phyloP scores from a whole-genome alignment of 2,329 filamentous ascomycete genomes.

The Claviceps maximensis region DNA sequence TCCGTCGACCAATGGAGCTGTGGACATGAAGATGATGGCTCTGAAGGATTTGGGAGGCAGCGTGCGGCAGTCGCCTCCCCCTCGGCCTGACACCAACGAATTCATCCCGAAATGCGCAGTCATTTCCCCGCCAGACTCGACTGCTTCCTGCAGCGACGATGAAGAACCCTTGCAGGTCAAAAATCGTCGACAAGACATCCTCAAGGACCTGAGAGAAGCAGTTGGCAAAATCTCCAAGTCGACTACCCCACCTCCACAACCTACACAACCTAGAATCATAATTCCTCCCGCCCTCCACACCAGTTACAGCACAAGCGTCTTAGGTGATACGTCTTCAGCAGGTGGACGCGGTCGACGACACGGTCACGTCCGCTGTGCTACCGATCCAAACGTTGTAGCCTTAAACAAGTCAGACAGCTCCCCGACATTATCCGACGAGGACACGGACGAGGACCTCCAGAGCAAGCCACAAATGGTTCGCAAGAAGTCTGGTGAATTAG shows the following conservation, averaged over 20 bases:
- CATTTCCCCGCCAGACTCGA: conserved; percentile 83
- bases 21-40: conserved; percentile 15
- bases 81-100: conserved; percentile 53
- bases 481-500: conserved; percentile 96
- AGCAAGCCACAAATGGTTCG: conserved; percentile 84
- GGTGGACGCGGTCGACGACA: conserved; percentile 23
- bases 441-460: conserved; percentile 43
- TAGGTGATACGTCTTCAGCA: conserved; percentile 29
- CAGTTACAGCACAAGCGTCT: conserved; percentile 33
- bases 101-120: conserved; percentile 69
- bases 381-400: conserved; percentile 37
- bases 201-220: conserved; percentile 66
- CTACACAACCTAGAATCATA: conserved; percentile 18
- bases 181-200: conserved; percentile 35
- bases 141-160: conserved; percentile 70
- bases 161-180: conserved; percentile 45
- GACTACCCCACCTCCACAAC: conserved; percentile 36
- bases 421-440: conserved; percentile 44
- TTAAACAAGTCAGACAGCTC: conserved; percentile 36
- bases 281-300: conserved; percentile 23
- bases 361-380: conserved; percentile 40
- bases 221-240: conserved; percentile 59
- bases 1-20: conserved; percentile 13
- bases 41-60: conserved; percentile 37
- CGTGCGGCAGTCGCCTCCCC: conserved; percentile 73